phyloP scores from a whole-genome alignment of 73 alveolate species.

The Tetrahymena malaccensis region DNA sequence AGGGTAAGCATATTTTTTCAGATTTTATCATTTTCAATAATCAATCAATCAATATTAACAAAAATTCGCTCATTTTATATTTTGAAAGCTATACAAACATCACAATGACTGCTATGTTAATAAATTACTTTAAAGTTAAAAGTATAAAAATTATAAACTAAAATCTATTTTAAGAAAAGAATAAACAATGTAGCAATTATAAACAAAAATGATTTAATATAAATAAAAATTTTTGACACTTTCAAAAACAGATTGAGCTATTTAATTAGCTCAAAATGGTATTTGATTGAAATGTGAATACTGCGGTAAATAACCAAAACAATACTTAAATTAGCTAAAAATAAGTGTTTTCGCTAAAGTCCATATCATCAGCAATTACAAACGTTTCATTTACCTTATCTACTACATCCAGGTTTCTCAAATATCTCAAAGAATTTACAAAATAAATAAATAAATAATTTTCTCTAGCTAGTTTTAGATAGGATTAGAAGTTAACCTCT shows the following conservation, averaged over 20 bases:
- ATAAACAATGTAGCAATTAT: background rate
- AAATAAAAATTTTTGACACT: background rate
- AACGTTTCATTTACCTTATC: background rate
- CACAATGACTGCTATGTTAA: background rate
- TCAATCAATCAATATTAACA: background rate
- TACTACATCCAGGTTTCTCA: background rate
- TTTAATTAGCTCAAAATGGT: background rate
- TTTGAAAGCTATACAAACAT: background rate
- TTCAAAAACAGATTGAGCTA: background rate
- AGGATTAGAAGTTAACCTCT: background rate
- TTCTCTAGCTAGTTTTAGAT: background rate
- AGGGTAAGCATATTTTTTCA: conserved; percentile 10
- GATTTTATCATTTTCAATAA: background rate
- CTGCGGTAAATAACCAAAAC: background rate
- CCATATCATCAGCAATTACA: background rate
- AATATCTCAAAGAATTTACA: background rate
- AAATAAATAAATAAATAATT: too few species aligned
- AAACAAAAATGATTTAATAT: background rate
- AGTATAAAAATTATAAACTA: background rate
- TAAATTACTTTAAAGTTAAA: background rate
- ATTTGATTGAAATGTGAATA: background rate
- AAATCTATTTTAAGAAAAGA: background rate
- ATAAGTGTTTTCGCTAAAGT: background rate
- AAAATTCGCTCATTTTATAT: background rate
- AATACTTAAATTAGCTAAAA: too few species aligned